Percentiles rank a stretch among this genome's conserved stretches.
These are phyloP conservation scores for Colletotrichum sp. DNA, from an alignment of 2,329 filamentous ascomycete species.

Conservation along the genomic window DNA sequence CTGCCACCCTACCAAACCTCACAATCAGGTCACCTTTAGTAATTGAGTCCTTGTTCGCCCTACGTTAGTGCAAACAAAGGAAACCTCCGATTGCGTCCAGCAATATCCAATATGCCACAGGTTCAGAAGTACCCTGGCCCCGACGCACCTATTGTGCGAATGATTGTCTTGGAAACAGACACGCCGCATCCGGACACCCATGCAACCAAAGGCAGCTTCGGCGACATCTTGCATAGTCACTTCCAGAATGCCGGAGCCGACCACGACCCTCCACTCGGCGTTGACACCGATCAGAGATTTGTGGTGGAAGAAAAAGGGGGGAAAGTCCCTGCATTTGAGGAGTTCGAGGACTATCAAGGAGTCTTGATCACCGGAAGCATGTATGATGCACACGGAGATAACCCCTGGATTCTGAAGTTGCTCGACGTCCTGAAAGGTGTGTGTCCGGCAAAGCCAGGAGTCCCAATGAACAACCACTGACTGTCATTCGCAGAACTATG, in stretches of 20 bases:
- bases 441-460: not conserved
- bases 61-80: not conserved
- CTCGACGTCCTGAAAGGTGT: slow-evolving; percentile 59
- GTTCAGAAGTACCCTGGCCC: slow-evolving; percentile 12
- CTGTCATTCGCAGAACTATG: slow-evolving; percentile 45
- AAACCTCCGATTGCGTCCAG: not conserved
- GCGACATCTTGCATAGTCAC: slow-evolving; percentile 55
- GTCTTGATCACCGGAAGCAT: slow-evolving; percentile 76
- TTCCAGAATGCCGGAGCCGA: slow-evolving; percentile 55
- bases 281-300: slow-evolving; percentile 60
- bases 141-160: slow-evolving; percentile 28
- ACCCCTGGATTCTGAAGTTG: slow-evolving; percentile 76
- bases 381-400: slow-evolving; percentile 72
- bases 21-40: not conserved
- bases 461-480: not conserved
- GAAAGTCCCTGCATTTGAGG: slow-evolving; percentile 48
- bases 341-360: slow-evolving; percentile 70
- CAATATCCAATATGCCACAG: not conserved
- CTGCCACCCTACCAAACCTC: not conserved
- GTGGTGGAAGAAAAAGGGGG: slow-evolving; percentile 56
- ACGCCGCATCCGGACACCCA: slow-evolving; percentile 56
- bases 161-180: slow-evolving; percentile 65
- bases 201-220: slow-evolving; percentile 55
- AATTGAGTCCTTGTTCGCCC: not conserved
- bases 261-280: slow-evolving; percentile 58